A percentile compares a stretch with the other conserved stretches of the same genome.
Evolutionary conservation across 352 stramenopile genomes (phyloP).

Genomic region (Plasmopara viticola): DNA sequence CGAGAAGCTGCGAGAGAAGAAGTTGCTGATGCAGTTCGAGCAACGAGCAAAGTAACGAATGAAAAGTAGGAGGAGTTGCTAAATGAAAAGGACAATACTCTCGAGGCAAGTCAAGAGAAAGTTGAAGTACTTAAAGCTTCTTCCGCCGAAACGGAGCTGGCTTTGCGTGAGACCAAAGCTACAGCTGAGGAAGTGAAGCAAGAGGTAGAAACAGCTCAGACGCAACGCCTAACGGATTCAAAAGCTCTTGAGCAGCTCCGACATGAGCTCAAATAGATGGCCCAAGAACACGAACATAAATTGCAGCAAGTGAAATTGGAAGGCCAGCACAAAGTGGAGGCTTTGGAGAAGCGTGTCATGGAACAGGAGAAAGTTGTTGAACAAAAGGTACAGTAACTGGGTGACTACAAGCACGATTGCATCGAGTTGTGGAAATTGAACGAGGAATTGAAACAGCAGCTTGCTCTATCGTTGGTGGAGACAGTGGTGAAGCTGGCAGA

Average conservation of each 20-base stretch:
- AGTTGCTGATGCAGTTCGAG: slow-evolving; percentile 21
- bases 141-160: slow-evolving; percentile 28
- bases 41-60: slow-evolving; percentile 27
- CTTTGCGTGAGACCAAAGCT: slow-evolving; percentile 19
- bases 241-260: slow-evolving; percentile 15
- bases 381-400: slow-evolving; percentile 51
- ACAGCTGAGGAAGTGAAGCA: slow-evolving; percentile 9
- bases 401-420: slow-evolving; percentile 79
- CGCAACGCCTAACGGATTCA: slow-evolving; percentile 12
- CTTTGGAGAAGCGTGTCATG: slow-evolving; percentile 17
- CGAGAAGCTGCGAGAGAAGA: slow-evolving; percentile 32
- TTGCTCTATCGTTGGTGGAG: slow-evolving; percentile 46
- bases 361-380: too few species aligned
- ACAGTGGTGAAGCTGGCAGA: slow-evolving; percentile 56
- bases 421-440: slow-evolving; percentile 73
- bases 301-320: slow-evolving; percentile 17
- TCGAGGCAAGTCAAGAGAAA: slow-evolving; percentile 12
- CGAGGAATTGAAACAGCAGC: slow-evolving; percentile 73
- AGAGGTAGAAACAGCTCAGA: slow-evolving; percentile 27
- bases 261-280: slow-evolving; percentile 14
- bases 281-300: slow-evolving; percentile 16
- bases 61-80: slow-evolving; percentile 28
- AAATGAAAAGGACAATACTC: slow-evolving; percentile 27
- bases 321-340: slow-evolving; percentile 12
- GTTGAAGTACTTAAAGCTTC: slow-evolving; percentile 23